Evolutionary conservation across 495 filamentous ascomycete genomes (phyloP), one percentile per base, ranked within the genome.

Genomic region (Bombardia bombarda): DNA sequence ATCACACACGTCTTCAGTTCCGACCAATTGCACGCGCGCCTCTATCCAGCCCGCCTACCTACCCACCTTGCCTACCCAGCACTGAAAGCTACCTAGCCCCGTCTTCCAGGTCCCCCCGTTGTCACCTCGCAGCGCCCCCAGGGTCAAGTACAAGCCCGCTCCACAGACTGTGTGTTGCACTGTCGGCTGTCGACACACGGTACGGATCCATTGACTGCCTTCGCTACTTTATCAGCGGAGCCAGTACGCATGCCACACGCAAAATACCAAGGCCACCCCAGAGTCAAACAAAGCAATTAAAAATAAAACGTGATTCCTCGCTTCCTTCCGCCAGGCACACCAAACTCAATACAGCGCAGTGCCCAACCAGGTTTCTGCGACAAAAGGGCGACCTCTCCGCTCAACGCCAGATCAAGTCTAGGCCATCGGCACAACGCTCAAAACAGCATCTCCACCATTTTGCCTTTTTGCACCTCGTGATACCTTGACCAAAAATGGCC

Each of bases 361-460:
- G 26, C 34, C 64, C 63, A 70, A 72, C 68, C 68, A 65, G 68
- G 67, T 69, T 66, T 67, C 62, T 66, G 66, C 67, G 58, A 72
- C 66, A 68, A 59, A 63, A 62, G 61, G n/a, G 60, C 59, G 56
- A 63, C 65, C 60, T 68, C 66, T 72, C 67, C 68, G 66, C 67
- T 67, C 67, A 61, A 60, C 65, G 60, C 70, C 70, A 71, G 68
- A 74, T 72, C 66, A 66, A 72, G 70, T 69, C 70, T 74, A 74
- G 70, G 65, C 66, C 68, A 63, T 74, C 70, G 69, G 70, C 70
- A 74, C 68, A 62, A 70, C 65, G 69, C 70, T 70, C 68, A 70
- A 72, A 72, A 59, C 56, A 74, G 70, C 60, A 72, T 71, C 68
- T 71, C 68, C 70, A 72, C 70, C 63, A 68, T 62, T 63, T 68